These are phyloP conservation scores for Dactylellina haptotyla DNA, from an alignment of 2,329 filamentous ascomycete species.

Conservation along the genomic window DNA sequence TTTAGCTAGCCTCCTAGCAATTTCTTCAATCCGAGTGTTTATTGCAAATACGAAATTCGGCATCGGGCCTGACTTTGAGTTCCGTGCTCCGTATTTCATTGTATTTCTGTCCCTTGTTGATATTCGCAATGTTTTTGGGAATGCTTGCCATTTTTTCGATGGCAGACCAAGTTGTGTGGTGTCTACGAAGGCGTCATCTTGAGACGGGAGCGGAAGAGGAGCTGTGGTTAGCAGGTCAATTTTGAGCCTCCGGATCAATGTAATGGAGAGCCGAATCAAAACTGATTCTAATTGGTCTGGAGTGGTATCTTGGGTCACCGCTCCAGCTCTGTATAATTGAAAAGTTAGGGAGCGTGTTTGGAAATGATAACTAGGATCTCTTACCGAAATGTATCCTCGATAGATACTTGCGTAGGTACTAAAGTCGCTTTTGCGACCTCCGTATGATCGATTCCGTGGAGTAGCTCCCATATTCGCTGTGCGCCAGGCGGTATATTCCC, in stretches of 20 bases:
- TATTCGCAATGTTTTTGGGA: conserved; percentile 82
- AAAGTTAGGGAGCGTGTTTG: too few species aligned
- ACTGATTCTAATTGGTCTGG: conserved; percentile 64
- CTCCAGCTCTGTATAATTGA: too few species aligned
- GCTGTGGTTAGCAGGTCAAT: conserved; percentile 53
- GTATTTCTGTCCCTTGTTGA: conserved; percentile 74
- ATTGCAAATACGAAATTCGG: conserved; percentile 78
- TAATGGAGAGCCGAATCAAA: conserved; percentile 55
- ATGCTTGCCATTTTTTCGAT: conserved; percentile 74
- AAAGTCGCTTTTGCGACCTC: conserved; percentile 77
- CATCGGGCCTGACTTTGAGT: conserved; percentile 78
- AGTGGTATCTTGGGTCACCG: conserved; percentile 67
- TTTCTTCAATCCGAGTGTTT: conserved; percentile 67
- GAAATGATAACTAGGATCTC: conserved; percentile 71
- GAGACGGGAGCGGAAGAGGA: conserved; percentile 54
- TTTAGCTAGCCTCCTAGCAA: conserved; percentile 75
- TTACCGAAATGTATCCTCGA: conserved; percentile 86
- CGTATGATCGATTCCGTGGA: conserved; percentile 81
- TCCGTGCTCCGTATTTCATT: conserved; percentile 69
- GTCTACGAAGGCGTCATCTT: conserved; percentile 34
- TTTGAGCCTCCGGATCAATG: conserved; percentile 59
- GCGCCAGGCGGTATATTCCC: conserved; percentile 72
- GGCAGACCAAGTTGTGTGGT: conserved; percentile 44
- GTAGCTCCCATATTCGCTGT: conserved; percentile 75
- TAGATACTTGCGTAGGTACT: conserved; percentile 87